Percentiles rank a stretch among this genome's conserved stretches.
These are phyloP conservation scores for Dinochytrium kinnereticum DNA, from an alignment of 371 early-diverging fungal species.

Conservation along the genomic window DNA sequence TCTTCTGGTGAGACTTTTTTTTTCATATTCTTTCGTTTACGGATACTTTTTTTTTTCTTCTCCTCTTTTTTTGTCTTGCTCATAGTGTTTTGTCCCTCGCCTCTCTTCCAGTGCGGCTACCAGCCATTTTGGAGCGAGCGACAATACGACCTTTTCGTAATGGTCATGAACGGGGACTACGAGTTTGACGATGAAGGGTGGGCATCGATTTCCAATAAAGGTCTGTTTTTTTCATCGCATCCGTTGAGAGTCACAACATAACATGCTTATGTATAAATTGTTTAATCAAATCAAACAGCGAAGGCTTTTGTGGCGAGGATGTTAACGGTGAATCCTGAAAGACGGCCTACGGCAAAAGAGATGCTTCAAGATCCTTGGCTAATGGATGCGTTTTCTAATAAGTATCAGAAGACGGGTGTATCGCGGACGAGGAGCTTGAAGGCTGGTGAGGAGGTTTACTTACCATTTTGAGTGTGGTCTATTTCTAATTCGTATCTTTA, in stretches of 20 bases:
- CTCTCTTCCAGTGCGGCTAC: slow-evolving; percentile 18
- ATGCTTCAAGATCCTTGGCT: slow-evolving; percentile 4
- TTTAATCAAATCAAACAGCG: background rate
- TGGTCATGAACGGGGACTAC: slow-evolving; percentile 3
- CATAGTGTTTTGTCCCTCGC: too few relatives aligned
- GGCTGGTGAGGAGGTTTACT: too few relatives aligned
- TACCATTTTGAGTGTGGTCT: too few relatives aligned
- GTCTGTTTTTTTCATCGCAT: background rate
- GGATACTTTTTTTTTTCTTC: too few relatives aligned
- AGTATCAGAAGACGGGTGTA: background rate
- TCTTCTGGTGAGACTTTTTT: background rate
- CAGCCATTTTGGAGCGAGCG: slow-evolving; percentile 11
- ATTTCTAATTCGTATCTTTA: too few relatives aligned
- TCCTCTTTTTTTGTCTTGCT: too few relatives aligned
- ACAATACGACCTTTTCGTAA: slow-evolving; percentile 1
- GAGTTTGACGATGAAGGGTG: background rate
- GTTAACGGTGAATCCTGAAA: background rate
- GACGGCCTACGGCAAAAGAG: background rate
- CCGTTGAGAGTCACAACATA: background rate
- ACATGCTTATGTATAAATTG: background rate
- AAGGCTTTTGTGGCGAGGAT: background rate
- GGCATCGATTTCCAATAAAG: background rate
- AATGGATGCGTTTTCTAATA: background rate
- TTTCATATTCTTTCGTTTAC: too few relatives aligned
- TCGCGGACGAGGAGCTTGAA: background rate